Base-by-base conservation (phyloP, 768 basidiomycete species). In the Auricularia sp. region DNA sequence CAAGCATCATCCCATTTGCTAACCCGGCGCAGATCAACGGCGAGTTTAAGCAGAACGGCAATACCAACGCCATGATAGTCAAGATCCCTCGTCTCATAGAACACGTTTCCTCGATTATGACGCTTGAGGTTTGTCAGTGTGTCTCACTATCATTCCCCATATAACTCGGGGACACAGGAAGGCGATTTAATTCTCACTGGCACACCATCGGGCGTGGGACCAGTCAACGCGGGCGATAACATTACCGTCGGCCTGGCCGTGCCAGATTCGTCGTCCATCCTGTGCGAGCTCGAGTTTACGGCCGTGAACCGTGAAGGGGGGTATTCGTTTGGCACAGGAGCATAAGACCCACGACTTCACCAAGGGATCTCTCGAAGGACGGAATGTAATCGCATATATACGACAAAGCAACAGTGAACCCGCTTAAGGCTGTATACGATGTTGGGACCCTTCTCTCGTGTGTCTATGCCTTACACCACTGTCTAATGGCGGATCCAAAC, bases 51-150 rank as follows among this genome's bases (percentile, higher is more conserved):
- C 97, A 99, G 75, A 81, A 90, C 64, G 95, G 94, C 2, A 85
- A 81, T 33, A 94, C 95, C 3, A 75, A 78, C 14, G 89, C 95
- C 73, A 97, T 98, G 94, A 89, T 97, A 54, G 96, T 95, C 80
- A 82, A 81, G 36, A 94, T 98, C 44, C 93, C 94, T 1, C 81
- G 84, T 24, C 81, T 98, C 62, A 89, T 98, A 68, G 85, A 90
- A 68, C 94, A 96, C 71, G 82, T 96, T 64, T 96, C 94, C 2
- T 90, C 92, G 3, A 95, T 99, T 75, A 97, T 98, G 94, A 88
- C 89, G 0, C 82, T 99, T n/a, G 94, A 97, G 82, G 94, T 90
- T 16, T 59, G 79, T 63, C 29, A 65, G 33, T 18, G 47, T 51
- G 11, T 51, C 21, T 6, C 47, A 51, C 39, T 51, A 18, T 29